phyloP scores from a whole-genome alignment of 2,329 filamentous ascomycete species.

The Fusarium sp. region DNA sequence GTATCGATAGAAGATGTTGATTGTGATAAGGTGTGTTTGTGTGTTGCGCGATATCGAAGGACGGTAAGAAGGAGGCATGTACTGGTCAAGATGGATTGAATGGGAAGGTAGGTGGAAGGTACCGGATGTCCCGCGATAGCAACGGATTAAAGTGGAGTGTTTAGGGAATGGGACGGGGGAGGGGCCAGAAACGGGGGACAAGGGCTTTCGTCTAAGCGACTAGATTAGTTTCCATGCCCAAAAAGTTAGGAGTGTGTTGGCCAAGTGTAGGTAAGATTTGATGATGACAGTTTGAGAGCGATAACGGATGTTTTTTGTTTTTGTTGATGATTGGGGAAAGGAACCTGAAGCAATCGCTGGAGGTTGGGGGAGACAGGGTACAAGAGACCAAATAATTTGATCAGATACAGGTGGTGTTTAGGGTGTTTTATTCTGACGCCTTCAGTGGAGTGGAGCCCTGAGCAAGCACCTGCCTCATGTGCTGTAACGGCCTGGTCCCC shows the following conservation, averaged over 20 bases:
- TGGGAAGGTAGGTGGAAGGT: not conserved
- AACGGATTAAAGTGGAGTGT: not conserved
- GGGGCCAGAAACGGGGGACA: constrained; percentile 26
- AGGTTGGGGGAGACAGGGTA: constrained; percentile 29
- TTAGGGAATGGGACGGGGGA: not conserved
- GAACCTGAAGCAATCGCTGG: not conserved
- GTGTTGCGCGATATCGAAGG: constrained; percentile 25
- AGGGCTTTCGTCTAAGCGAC: too few species aligned
- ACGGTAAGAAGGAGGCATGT: constrained; percentile 3
- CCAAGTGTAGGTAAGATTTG: not conserved
- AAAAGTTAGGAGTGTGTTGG: not conserved
- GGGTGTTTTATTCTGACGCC: not conserved
- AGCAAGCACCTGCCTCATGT: constrained; percentile 3
- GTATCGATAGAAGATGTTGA: not conserved
- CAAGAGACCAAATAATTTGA: not conserved
- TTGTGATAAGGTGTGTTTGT: not conserved
- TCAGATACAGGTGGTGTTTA: too few species aligned
- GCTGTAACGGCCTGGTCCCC: constrained; percentile 6
- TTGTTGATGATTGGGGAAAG: constrained; percentile 15
- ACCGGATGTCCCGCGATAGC: constrained; percentile 41
- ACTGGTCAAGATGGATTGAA: constrained; percentile 23
- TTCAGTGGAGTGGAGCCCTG: not conserved
- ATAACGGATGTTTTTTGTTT: constrained; percentile 16
- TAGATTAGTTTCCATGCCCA: not conserved
- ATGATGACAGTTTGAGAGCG: constrained; percentile 28